Evolutionary conservation across 768 basidiomycete genomes (phyloP).

Genomic region (Phlebiopsis flavidoalba): DNA sequence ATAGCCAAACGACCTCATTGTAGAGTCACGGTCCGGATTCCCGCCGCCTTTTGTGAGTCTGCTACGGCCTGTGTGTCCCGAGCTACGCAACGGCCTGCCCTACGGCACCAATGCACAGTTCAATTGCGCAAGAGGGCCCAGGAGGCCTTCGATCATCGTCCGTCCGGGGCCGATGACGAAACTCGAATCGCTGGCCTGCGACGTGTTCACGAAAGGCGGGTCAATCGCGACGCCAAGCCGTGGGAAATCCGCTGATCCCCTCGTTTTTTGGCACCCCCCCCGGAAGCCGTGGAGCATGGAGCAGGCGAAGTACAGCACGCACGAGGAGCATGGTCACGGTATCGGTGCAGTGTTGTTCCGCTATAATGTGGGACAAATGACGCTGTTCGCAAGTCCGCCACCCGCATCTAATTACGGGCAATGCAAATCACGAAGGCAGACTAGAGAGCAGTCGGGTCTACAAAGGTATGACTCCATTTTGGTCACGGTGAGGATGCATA

Average conservation of each 20-base stretch:
- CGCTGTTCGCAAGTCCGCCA: constrained; percentile 49
- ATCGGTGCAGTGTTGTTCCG: constrained; percentile 42
- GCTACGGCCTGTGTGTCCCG: constrained; percentile 68
- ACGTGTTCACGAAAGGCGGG: constrained; percentile 58
- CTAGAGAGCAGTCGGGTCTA: constrained; percentile 60
- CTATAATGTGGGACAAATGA: constrained; percentile 67
- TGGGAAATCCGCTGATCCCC: constrained; percentile 55
- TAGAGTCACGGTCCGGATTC: constrained; percentile 69
- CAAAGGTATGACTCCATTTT: constrained; percentile 36
- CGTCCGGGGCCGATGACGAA: constrained; percentile 72
- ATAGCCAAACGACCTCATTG: not conserved
- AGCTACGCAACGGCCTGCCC: constrained; percentile 66
- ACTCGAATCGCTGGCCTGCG: constrained; percentile 57
- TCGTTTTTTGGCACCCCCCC: too few species aligned
- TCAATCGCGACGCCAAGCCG: constrained; percentile 48
- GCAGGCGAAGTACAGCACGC: constrained; percentile 35
- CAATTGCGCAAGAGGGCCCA: constrained; percentile 67
- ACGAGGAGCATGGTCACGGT: constrained; percentile 42
- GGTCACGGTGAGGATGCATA: not conserved
- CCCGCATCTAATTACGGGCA: constrained; percentile 60
- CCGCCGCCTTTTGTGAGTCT: constrained; percentile 61
- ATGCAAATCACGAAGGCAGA: constrained; percentile 48
- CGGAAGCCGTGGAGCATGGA: constrained; percentile 42
- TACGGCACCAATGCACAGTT: constrained; percentile 61
- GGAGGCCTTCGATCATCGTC: constrained; percentile 64